Conservation (phyloP, 176 grass and related monocot genomes). For the Bothriochloa decipiens region DNA sequence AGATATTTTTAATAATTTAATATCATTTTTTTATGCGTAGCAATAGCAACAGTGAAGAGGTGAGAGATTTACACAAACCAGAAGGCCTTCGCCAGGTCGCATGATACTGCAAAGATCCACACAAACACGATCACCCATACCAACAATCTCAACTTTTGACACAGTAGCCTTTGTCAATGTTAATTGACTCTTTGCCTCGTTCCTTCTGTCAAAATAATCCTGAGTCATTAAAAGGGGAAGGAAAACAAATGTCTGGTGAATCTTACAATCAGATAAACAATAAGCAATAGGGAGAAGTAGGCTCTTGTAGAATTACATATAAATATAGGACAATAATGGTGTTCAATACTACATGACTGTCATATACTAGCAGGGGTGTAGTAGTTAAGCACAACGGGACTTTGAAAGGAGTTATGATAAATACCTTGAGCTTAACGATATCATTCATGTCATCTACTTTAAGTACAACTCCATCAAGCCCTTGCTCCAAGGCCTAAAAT, state of each 20-base stretch:
- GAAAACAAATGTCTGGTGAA: constrained; percentile 39
- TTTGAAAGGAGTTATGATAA: not conserved
- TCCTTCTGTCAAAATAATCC: constrained; percentile 96
- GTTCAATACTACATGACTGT: not conserved
- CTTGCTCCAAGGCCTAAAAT: constrained; percentile 91
- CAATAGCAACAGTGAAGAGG: constrained; percentile 8
- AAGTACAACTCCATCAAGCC: constrained; percentile 87
- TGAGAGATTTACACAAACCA: constrained; percentile 68
- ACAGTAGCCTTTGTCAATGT: constrained; percentile 72
- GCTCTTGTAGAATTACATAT: not conserved
- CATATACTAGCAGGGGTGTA: not conserved
- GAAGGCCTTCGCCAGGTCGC: constrained; percentile 87
- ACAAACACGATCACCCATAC: constrained; percentile 97
- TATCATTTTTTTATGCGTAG: not conserved
- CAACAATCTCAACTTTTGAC: constrained; percentile 73
- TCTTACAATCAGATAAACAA: not conserved
- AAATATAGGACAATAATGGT: not conserved
- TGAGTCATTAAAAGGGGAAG: constrained; percentile 55
- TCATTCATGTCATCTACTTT: constrained; percentile 79
- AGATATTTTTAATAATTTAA: not conserved
- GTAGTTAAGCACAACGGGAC: constrained; percentile 14
- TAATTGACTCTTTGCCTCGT: constrained; percentile 63
- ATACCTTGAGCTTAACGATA: constrained; percentile 89
- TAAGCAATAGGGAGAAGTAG: constrained; percentile 1
- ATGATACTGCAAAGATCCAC: constrained; percentile 97